These are phyloP conservation scores for Yamadazyma insecticola DNA, from an alignment of 805 yeast genomes.

Conservation along the genomic window DNA sequence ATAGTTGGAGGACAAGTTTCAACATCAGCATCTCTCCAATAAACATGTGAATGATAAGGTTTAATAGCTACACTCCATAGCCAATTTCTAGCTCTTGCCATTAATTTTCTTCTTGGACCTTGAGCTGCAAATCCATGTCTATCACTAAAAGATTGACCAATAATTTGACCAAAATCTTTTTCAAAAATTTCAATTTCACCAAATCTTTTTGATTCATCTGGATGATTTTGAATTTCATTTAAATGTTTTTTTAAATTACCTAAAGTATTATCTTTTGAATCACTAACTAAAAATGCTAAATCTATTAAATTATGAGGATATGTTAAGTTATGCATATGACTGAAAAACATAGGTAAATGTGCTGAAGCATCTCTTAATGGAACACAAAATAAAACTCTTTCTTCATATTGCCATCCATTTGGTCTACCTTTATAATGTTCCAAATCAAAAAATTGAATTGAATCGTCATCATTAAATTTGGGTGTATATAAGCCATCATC, in stretches of 20 bases:
- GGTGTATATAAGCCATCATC: constrained; percentile 23
- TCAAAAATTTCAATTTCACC: constrained; percentile 85
- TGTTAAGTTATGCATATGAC: constrained; percentile 71
- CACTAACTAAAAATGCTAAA: constrained; percentile 79
- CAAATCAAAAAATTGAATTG: constrained; percentile 71
- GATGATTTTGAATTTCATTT: constrained; percentile 58
- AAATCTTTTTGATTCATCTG: constrained; percentile 58
- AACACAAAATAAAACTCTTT: constrained; percentile 78
- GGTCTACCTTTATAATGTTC: constrained; percentile 58
- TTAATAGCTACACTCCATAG: constrained; percentile 76
- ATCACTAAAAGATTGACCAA: constrained; percentile 90
- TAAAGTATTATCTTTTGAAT: constrained; percentile 85
- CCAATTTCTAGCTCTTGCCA: constrained; percentile 98
- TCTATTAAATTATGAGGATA: constrained; percentile 88
- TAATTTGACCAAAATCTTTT: constrained; percentile 85
- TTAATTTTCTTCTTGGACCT: constrained; percentile 88
- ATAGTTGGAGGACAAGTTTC: constrained; percentile 83
- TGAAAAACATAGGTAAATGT: constrained; percentile 85
- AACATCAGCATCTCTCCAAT: constrained; percentile 98
- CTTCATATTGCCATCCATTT: constrained; percentile 76
- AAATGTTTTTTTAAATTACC: constrained; percentile 56
- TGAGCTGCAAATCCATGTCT: constrained; percentile 96
- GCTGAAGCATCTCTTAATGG: constrained; percentile 91
- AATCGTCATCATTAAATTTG: constrained; percentile 20
- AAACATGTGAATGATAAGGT: constrained; percentile 93